Base-by-base conservation (phyloP, 345 rosid genomes). In the Citrus trifoliata region DNA sequence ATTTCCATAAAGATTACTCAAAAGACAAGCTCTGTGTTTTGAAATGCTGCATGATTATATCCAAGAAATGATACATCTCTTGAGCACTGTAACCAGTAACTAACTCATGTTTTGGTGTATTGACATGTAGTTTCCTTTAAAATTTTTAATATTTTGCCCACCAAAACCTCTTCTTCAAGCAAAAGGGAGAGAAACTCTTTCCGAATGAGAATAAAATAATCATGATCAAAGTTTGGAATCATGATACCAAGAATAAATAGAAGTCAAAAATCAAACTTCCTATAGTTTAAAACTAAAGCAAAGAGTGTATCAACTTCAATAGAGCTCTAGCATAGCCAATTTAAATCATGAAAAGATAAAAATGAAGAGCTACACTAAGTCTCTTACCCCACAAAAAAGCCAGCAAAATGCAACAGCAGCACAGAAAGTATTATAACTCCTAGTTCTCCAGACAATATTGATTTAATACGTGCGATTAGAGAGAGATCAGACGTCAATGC, bases 331-430 rank as follows among this genome's bases (percentile, higher is more conserved):
- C 69, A 59, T 3, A 19, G 56, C 51, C 27, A 70, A 48, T 7
- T 53, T 9, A 33, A 24, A 55, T 32, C 70, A 66, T 37, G 63
- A 61, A 24, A 55, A 28, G 71, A 48, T 35, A 71, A n/a, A 28
- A 80, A 38, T 38, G 16, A 51, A 27, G 46, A 46, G 13, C 37
- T 35, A 35, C 37, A 5, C 3, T 46, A 46, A 46, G 18, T 46
- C 51, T 55, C 84, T 84, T 85, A 90, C 91, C 95, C 92, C 30
- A 91, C 85, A 72, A 87, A 80, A 80, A 88, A 91, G n/a, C 93
- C 95, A 24, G 83, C 86, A 71, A 77, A 83, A 86, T 91, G 95
- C 16, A 90, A 67, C 74, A 89, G 74, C 18, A 90, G 60, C 63
- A 91, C 91, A 40, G 92, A 82, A 35, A 90, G 86, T 37, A 88